Percentiles rank a stretch among this genome's conserved stretches.
These are phyloP conservation scores for Heliosperma pusillum DNA, from an alignment of 148 eudicot species.

Conservation along the genomic window DNA sequence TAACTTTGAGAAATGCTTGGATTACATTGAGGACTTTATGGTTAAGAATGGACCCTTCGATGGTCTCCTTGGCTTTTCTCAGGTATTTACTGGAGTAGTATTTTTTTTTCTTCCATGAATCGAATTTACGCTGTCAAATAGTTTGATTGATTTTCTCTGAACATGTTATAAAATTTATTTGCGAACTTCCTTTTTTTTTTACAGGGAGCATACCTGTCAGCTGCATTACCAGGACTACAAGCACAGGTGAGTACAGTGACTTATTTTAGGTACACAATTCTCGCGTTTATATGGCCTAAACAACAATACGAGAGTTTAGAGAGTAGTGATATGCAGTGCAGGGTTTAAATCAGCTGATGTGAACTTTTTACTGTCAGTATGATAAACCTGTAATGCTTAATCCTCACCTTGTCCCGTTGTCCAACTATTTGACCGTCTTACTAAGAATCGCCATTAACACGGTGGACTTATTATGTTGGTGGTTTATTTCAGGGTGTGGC, in stretches of 20 bases:
- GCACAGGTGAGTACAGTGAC: slow-evolving; percentile 37
- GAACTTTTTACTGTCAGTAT: no score
- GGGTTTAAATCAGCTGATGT: no score
- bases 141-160: neutral
- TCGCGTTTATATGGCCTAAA: no score
- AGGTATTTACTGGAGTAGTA: slow-evolving; percentile 43
- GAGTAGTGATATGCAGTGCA: no score
- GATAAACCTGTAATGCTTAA: neutral
- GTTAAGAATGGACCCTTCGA: slow-evolving; percentile 77
- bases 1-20: slow-evolving; percentile 75
- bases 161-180: neutral
- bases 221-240: slow-evolving; percentile 79
- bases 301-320: no score
- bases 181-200: neutral
- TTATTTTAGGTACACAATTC: neutral
- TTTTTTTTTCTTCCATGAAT: neutral
- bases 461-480: neutral
- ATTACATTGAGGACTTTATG: slow-evolving; percentile 64
- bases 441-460: neutral
- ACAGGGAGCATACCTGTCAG: slow-evolving; percentile 81
- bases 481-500: slow-evolving; percentile 54
- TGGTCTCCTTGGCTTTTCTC: slow-evolving; percentile 91
- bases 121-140: neutral
- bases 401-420: neutral
- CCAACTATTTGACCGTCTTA: neutral